Evolutionary conservation across 108 stramenopile genomes (phyloP).

Genomic region (Epithemia pelagica): DNA sequence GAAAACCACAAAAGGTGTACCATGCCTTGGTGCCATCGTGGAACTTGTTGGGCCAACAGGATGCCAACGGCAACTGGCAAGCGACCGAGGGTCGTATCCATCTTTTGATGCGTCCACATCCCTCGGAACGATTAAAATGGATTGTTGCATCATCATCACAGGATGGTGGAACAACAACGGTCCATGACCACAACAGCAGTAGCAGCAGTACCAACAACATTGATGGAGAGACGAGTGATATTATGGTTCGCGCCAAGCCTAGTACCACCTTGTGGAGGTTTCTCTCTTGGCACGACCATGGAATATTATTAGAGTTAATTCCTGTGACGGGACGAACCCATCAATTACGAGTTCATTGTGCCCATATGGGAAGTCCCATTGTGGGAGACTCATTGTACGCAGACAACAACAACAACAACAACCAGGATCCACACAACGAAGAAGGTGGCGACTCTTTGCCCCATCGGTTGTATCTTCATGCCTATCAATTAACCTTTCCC

Average conservation of each 20-base stretch:
- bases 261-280: conserved; percentile 42
- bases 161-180: conserved; percentile 10
- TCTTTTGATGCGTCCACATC: conserved; percentile 34
- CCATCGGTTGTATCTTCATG: neutral
- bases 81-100: conserved; percentile 36
- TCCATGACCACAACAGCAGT: neutral
- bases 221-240: neutral
- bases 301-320: conserved; percentile 10
- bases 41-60: conserved; percentile 32
- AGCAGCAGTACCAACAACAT: neutral
- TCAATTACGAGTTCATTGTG: conserved; percentile 5
- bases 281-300: neutral
- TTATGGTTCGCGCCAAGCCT: conserved; percentile 10
- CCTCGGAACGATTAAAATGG: conserved; percentile 58
- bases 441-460: conserved; percentile 1
- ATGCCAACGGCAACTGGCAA: neutral
- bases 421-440: neutral
- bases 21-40: conserved; percentile 43
- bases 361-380: conserved; percentile 20
- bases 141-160: conserved; percentile 26
- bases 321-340: conserved; percentile 1
- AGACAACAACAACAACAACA: neutral
- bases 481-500: neutral
- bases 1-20: conserved; percentile 47
- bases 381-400: conserved; percentile 58